Evolutionary conservation across 179 eudicot species (phyloP), one percentile per base, ranked within the genome.

Genomic region (Beta corolliflora): DNA sequence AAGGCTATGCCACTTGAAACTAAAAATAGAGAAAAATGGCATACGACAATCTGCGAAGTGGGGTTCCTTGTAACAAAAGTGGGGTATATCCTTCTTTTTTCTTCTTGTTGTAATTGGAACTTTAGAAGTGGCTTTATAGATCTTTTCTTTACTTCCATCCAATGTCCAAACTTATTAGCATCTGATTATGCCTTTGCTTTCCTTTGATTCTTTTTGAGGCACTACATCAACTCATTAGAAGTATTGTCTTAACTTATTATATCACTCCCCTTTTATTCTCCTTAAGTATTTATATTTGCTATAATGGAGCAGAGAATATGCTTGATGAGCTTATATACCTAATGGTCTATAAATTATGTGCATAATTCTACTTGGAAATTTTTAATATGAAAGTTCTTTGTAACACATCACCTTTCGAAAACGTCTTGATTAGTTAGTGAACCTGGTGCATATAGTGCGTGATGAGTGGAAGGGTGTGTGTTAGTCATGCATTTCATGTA

Each of bases 51-150:
- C 41, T 36, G 41, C 41, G 14, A 23, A 63, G 25, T 16, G 18
- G n/a, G 31, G 10, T 60, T 7, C 58, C 18, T 23, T 55, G 77
- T 74, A 74, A 74, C 58, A 21, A 60, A 76, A 76, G 56, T 58
- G 70, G 79, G 79, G 79, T 60, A 61, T 56, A 54, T 45, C 56
- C 10, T 16, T 56, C 10, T 16, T 56, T 48, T 9, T 52, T 16
- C 50, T 11, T 64, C 15, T 58, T 73, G 52, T 75, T 76, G 80
- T 75, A 76, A 56, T 66, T 73, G 78, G 78, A 81, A 73, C 75
- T 67, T 81, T 56, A 21, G 78, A 60, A 77, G 81, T 70, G 65
- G 65, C 25, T 59, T 48, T 59, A 68, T 14, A 41, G 21, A 45
- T 67, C 8, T 59, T 55, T 68, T 11, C 14, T 36, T 73, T 73